Evolutionary conservation across 179 eudicot species (phyloP), one percentile per base, ranked within the genome.

Genomic region (Spergularia azorica): DNA sequence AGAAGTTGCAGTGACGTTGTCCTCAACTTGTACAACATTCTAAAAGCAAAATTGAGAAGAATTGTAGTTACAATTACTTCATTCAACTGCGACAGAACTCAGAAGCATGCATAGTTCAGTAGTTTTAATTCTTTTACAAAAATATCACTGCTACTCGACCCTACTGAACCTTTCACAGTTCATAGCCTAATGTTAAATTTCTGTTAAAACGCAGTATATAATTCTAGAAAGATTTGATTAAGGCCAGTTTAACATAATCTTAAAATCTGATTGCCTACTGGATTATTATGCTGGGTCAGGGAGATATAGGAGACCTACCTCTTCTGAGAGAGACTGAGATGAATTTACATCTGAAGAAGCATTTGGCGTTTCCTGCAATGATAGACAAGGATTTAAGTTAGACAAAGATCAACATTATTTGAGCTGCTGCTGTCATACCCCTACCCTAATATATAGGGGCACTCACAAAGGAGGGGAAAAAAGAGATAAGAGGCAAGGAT

Each of bases 361-460:
- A 76, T 59, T 62, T 52, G 67, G 21, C 36, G 48, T 84, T 62
- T 68, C 89, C 84, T 86, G 82, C 60, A 54, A 73, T 26, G 72
- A 74, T 9, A 46, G 14, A n/a, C 14, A 74, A 41, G 7, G 8
- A 67, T 5, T 9, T 73, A 57, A 56, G 36, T 26, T 26, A 26
- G 56, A 41, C 36, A 57, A 9, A 41, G 17, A 39, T 10, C 17
- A 36, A n/a, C 2, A 43, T 7, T 43, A 7, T 43, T 43, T 43
- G 48, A 43, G 48, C 48, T 43, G 48, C 48, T 43, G 6, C 48
- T 7, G 48, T 7, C 48, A 4, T 43, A 43, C 5, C 48, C 4
- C 48, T 43, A 4, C 48, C 48, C 48, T 7, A 43, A 43, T 43
- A 43, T 43, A 43, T 26, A 26, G 32, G 2, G 32, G 32, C 32